phyloP scores from a whole-genome alignment of 1,284 basidiomycete genomes.

The Pseudozyma thailandica region DNA sequence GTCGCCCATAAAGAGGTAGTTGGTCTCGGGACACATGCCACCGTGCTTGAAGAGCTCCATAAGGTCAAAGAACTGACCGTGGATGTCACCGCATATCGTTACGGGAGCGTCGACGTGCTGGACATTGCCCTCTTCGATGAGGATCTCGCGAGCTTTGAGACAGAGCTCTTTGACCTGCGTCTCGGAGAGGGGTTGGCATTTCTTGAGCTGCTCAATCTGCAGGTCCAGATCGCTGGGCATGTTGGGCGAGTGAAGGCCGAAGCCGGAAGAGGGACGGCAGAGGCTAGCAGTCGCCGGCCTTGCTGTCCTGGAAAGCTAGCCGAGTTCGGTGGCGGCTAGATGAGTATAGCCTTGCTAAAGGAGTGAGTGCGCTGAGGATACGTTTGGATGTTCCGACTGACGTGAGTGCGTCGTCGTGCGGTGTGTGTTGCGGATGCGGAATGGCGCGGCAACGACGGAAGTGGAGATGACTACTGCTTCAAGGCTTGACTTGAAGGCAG shows the following conservation, averaged over 20 bases:
- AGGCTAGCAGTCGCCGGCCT: slow-evolving; percentile 18
- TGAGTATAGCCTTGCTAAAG: neutral
- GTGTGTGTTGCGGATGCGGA: neutral
- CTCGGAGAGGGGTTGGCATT: slow-evolving; percentile 62
- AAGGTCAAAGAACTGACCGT: slow-evolving; percentile 97
- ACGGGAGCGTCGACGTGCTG: slow-evolving; percentile 96
- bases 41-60: slow-evolving; percentile 97
- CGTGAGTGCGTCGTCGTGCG: too few species aligned
- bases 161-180: slow-evolving; percentile 74
- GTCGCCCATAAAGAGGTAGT: slow-evolving; percentile 92
- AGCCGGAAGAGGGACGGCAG: slow-evolving; percentile 3
- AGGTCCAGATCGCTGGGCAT: slow-evolving; percentile 56
- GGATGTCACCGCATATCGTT: slow-evolving; percentile 98
- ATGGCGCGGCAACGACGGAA: neutral
- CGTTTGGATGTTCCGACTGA: too few species aligned
- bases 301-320: slow-evolving; percentile 11
- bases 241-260: slow-evolving; percentile 7
- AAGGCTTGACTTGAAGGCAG: neutral
- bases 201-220: slow-evolving; percentile 63
- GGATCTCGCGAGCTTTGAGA: slow-evolving; percentile 91
- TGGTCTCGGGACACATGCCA: slow-evolving; percentile 92
- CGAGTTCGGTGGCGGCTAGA: slow-evolving; percentile 3
- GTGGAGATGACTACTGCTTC: neutral
- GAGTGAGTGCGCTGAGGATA: neutral
- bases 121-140: slow-evolving; percentile 95